A percentile compares a stretch with the other conserved stretches of the same genome.
phyloP scores from a whole-genome alignment of 2,329 filamentous ascomycete species.

The Colletotrichum sp. region DNA sequence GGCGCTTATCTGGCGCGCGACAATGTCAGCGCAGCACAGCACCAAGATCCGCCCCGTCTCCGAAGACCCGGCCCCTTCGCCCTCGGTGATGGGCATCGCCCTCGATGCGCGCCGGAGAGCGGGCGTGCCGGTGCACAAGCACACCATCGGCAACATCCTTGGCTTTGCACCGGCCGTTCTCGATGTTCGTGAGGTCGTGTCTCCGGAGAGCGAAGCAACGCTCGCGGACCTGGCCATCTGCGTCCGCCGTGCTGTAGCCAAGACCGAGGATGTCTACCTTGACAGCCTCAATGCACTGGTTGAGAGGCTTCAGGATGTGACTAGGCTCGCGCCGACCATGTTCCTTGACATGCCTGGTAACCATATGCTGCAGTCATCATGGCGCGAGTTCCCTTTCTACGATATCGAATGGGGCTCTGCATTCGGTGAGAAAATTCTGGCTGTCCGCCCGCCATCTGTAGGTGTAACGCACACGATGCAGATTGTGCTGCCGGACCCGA shows the following conservation, averaged over 20 bases:
- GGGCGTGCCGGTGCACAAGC: conserved; percentile 35
- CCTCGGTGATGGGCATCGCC: conserved; percentile 40
- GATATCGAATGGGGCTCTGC: conserved; percentile 38
- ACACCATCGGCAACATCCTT: conserved; percentile 42
- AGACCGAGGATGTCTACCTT: conserved; percentile 33
- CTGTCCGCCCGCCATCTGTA: conserved; percentile 33
- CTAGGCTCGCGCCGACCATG: conserved; percentile 33
- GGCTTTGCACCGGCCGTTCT: conserved; percentile 36
- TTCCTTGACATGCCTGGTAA: conserved; percentile 39
- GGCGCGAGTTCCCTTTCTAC: conserved; percentile 37
- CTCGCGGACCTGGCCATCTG: conserved; percentile 38
- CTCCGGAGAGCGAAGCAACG: conserved; percentile 13
- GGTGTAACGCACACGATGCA: conserved; percentile 36
- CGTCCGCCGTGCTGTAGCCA: conserved; percentile 36
- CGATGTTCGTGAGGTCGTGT: conserved; percentile 32
- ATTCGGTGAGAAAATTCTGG: conserved; percentile 26
- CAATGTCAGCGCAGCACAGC: conserved; percentile 2
- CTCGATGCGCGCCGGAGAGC: conserved; percentile 40
- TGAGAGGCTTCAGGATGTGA: conserved; percentile 34
- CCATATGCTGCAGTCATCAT: conserved; percentile 37
- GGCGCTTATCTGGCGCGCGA: conserved; percentile 13
- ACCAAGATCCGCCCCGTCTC: not conserved
- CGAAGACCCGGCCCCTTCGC: conserved; percentile 27
- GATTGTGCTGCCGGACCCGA: conserved; percentile 34
- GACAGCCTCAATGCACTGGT: conserved; percentile 33